These are phyloP conservation scores for Abelmoschus esculentus DNA, from an alignment of 345 rosid genomes.

Conservation along the genomic window DNA sequence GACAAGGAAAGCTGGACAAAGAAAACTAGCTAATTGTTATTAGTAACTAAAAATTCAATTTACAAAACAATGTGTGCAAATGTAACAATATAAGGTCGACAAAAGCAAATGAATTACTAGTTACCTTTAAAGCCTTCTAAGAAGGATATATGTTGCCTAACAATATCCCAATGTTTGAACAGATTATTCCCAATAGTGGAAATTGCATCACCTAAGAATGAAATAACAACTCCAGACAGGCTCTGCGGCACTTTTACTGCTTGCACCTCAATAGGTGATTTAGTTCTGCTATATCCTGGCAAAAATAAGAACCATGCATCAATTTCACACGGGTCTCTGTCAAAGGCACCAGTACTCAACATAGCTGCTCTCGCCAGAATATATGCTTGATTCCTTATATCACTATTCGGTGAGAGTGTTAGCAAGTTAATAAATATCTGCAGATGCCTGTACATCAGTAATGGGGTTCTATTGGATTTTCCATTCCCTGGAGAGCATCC, in stretches of 20 bases:
- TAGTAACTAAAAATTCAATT: slow-evolving; percentile 8
- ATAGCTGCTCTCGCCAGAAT: slow-evolving; percentile 63
- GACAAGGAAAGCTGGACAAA: neutral
- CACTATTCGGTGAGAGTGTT: slow-evolving; percentile 43
- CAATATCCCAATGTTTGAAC: slow-evolving; percentile 63
- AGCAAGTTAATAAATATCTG: slow-evolving; percentile 51
- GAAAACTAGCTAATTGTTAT: neutral
- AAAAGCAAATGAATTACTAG: slow-evolving; percentile 9
- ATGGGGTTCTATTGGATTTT: slow-evolving; percentile 41
- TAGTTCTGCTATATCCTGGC: slow-evolving; percentile 38
- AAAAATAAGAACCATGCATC: slow-evolving; percentile 72
- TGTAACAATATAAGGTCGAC: slow-evolving; percentile 7
- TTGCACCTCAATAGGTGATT: slow-evolving; percentile 30
- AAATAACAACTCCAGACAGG: slow-evolving; percentile 49
- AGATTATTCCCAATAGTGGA: slow-evolving; percentile 72
- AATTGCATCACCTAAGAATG: slow-evolving; percentile 75
- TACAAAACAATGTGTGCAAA: neutral
- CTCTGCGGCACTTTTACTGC: slow-evolving; percentile 43
- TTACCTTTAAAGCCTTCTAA: slow-evolving; percentile 44
- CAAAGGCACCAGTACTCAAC: slow-evolving; percentile 90
- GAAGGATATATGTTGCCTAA: slow-evolving; percentile 31
- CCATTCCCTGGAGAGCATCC: slow-evolving; percentile 41
- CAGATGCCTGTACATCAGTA: slow-evolving; percentile 71
- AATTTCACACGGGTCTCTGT: slow-evolving; percentile 52
- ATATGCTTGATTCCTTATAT: slow-evolving; percentile 54